These are phyloP conservation scores for Tillandsia fasciculata DNA, from an alignment of 176 grass and related monocot genomes.

Conservation along the genomic window DNA sequence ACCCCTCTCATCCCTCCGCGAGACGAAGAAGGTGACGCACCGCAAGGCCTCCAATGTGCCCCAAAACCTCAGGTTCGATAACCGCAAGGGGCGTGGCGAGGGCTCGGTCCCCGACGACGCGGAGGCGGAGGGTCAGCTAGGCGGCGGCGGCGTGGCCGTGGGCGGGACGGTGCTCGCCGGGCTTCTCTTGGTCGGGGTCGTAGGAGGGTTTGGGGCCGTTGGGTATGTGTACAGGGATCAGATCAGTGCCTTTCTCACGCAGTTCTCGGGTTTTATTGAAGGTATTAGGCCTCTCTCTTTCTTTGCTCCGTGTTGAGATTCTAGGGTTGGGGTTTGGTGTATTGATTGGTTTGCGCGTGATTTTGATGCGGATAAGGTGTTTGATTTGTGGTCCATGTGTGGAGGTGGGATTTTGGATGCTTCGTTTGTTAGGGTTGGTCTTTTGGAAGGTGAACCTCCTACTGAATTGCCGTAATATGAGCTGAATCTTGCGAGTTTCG, in stretches of 20 bases:
- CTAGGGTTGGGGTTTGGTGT: background rate
- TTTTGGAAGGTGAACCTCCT: background rate
- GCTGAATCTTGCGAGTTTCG: background rate
- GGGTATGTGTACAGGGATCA: conserved; percentile 95
- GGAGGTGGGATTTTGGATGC: background rate
- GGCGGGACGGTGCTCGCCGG: conserved; percentile 78
- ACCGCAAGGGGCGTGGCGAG: conserved; percentile 18
- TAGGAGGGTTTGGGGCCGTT: conserved; percentile 80
- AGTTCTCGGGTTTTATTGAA: conserved; percentile 89
- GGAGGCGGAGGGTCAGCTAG: conserved; percentile 14
- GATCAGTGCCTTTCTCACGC: conserved; percentile 81
- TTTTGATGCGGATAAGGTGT: background rate
- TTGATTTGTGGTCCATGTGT: background rate
- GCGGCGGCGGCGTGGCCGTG: conserved; percentile 25
- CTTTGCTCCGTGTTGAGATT: background rate
- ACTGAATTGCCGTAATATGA: background rate
- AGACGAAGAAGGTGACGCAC: conserved; percentile 63
- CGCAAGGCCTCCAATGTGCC: conserved; percentile 75
- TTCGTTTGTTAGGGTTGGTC: background rate
- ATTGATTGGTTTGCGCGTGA: background rate
- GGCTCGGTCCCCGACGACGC: conserved; percentile 4
- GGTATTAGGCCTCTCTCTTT: conserved; percentile 34
- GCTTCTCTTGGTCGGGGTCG: conserved; percentile 59
- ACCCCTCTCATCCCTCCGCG: conserved; percentile 59
- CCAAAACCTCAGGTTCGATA: conserved; percentile 48